Percentiles rank a stretch among this genome's conserved stretches.
Conservation (phyloP, 495 filamentous ascomycete species). For the Geopyxis carbonaria region DNA sequence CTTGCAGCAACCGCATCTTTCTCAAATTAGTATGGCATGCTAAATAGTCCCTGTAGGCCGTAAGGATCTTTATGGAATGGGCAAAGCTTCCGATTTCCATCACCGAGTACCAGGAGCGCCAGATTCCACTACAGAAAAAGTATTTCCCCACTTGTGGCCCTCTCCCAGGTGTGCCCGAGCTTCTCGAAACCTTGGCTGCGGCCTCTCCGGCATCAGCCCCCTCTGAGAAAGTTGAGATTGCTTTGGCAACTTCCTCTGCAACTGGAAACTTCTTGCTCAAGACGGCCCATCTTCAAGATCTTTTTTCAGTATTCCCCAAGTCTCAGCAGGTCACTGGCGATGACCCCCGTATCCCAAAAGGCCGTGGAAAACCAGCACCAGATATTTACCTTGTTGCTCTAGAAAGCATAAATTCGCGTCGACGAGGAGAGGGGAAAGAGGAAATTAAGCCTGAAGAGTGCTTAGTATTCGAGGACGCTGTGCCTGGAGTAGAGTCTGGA, state of each 20-base stretch:
- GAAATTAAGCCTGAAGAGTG: slow-evolving; percentile 72
- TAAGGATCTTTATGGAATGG: slow-evolving; percentile 58
- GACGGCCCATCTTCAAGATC: slow-evolving; percentile 48
- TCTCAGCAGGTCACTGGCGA: slow-evolving; percentile 66
- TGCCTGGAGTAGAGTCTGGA: slow-evolving; percentile 82
- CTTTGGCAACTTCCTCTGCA: slow-evolving; percentile 69
- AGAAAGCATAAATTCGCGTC: slow-evolving; percentile 58
- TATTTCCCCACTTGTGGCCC: slow-evolving; percentile 57
- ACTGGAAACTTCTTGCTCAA: slow-evolving; percentile 59
- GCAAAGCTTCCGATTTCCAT: slow-evolving; percentile 63
- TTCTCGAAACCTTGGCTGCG: slow-evolving; percentile 40
- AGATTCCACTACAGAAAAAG: slow-evolving; percentile 42
- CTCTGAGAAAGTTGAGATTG: slow-evolving; percentile 48
- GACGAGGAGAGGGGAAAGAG: slow-evolving; percentile 41
- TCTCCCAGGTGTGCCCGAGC: slow-evolving; percentile 56
- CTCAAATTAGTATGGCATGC: too few species aligned
- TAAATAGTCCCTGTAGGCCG: slow-evolving; percentile 25
- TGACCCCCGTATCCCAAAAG: slow-evolving; percentile 59
- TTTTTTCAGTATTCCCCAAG: slow-evolving; percentile 57
- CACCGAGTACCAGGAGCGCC: slow-evolving; percentile 44
- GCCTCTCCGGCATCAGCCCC: slow-evolving; percentile 19
- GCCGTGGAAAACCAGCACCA: slow-evolving; percentile 78
- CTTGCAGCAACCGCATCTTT: slow-evolving; percentile 32
- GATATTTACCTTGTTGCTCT: slow-evolving; percentile 90
- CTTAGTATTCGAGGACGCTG: slow-evolving; percentile 89